These are phyloP conservation scores for Neocallimastix lanati DNA, from an alignment of 192 early-diverging fungal genomes.

Conservation along the genomic window DNA sequence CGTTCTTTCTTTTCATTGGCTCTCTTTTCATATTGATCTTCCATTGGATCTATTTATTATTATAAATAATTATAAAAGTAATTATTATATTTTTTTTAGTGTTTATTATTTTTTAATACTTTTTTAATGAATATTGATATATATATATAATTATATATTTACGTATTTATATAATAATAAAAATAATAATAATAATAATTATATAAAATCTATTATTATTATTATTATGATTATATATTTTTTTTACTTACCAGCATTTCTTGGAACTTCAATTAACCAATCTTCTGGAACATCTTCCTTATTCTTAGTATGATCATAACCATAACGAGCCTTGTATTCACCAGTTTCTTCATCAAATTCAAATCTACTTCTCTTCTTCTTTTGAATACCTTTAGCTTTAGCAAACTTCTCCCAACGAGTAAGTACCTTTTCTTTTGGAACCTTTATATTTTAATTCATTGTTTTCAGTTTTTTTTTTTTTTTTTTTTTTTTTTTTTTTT, in stretches of 20 bases:
- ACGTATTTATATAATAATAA: too few relatives aligned
- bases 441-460: too few relatives aligned
- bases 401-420: slow-evolving; percentile 99
- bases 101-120: too few relatives aligned
- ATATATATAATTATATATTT: too few relatives aligned
- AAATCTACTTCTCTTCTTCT: slow-evolving; percentile 65
- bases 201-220: too few relatives aligned
- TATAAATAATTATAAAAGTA: too few relatives aligned
- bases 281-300: slow-evolving; percentile 46
- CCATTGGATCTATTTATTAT: slow-evolving; percentile 56
- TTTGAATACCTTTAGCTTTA: slow-evolving; percentile 80
- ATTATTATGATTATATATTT: too few relatives aligned
- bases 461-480: too few relatives aligned
- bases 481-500: too few relatives aligned
- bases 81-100: too few relatives aligned
- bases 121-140: too few relatives aligned
- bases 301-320: slow-evolving; percentile 64
- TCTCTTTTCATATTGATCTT: slow-evolving; percentile 64
- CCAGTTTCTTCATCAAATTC: slow-evolving; percentile 64
- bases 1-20: slow-evolving; percentile 75
- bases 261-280: slow-evolving; percentile 89
- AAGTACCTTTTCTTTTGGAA: slow-evolving; percentile 72
- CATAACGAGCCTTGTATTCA: slow-evolving; percentile 77
- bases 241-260: slow-evolving; percentile 22
- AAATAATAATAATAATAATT: too few relatives aligned